phyloP scores from a whole-genome alignment of 2,329 filamentous ascomycete genomes.

The Lecanicillium sp. region DNA sequence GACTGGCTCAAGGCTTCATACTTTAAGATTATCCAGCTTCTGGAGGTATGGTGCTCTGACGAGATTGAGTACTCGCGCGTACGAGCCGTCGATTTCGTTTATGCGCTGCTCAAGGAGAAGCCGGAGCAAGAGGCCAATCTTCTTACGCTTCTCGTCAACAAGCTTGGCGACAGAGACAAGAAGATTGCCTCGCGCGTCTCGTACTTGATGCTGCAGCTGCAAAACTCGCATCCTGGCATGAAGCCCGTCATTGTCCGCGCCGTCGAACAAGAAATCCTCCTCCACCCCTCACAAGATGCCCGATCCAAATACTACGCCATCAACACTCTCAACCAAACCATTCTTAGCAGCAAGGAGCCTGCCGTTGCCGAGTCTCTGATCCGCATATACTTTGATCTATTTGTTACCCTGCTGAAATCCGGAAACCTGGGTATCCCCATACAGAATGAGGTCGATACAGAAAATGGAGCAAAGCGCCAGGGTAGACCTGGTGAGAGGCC shows the following conservation, averaged over 20 bases:
- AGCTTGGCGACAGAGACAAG: constrained; percentile 88
- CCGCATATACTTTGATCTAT: constrained; percentile 87
- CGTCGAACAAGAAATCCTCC: constrained; percentile 81
- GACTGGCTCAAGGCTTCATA: constrained; percentile 93
- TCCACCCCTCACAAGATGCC: constrained; percentile 77
- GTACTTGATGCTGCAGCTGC: constrained; percentile 84
- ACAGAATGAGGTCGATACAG: constrained; percentile 35
- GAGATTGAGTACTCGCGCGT: constrained; percentile 91
- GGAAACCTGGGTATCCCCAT: constrained; percentile 29
- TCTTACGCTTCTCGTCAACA: constrained; percentile 85
- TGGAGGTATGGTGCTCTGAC: constrained; percentile 90
- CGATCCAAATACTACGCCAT: constrained; percentile 93
- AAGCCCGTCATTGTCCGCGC: constrained; percentile 78
- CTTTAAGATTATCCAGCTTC: constrained; percentile 84
- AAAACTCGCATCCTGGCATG: constrained; percentile 87
- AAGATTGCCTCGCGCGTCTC: constrained; percentile 94
- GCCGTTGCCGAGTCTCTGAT: constrained; percentile 72
- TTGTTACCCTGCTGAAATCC: constrained; percentile 71
- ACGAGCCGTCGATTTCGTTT: constrained; percentile 84
- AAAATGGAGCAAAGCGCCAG: constrained; percentile 22
- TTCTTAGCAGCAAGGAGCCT: constrained; percentile 78
- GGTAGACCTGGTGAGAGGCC: constrained; percentile 10
- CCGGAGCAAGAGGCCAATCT: constrained; percentile 96
- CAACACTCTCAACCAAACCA: constrained; percentile 95
- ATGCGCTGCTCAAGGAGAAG: constrained; percentile 85